phyloP scores from a whole-genome alignment of 495 filamentous ascomycete genomes.

The Articulospora tetracladia region DNA sequence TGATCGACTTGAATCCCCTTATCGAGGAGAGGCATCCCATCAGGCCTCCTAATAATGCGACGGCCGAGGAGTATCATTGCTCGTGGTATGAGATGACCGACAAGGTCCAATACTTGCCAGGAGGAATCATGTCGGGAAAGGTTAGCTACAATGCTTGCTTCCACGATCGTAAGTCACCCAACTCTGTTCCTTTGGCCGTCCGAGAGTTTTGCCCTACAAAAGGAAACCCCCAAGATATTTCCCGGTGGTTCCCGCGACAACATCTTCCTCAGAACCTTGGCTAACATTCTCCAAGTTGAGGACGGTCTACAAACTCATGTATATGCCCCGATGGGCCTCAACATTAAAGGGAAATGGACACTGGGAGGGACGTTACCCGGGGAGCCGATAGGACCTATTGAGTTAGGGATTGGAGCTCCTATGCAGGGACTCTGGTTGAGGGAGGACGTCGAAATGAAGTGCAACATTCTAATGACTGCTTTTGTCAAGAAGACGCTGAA shows the following conservation, averaged over 20 bases:
- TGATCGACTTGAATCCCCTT: slow-evolving; percentile 80
- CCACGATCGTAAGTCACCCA: too few species aligned
- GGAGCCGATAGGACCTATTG: slow-evolving; percentile 52
- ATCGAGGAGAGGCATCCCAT: slow-evolving; percentile 65
- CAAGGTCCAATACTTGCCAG: slow-evolving; percentile 69
- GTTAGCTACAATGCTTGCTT: slow-evolving; percentile 74
- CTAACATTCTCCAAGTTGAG: too few species aligned
- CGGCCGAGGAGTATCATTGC: slow-evolving; percentile 61
- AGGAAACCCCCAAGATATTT: too few species aligned
- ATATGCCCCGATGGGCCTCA: slow-evolving; percentile 63
- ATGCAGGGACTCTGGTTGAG: slow-evolving; percentile 64
- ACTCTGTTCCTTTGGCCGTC: too few species aligned
- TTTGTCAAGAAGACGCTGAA: slow-evolving; percentile 77
- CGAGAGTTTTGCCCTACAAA: too few species aligned
- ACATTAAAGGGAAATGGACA: slow-evolving; percentile 68
- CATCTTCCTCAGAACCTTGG: too few species aligned
- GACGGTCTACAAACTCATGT: slow-evolving; percentile 71
- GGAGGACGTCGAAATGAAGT: slow-evolving; percentile 74
- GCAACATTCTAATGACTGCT: slow-evolving; percentile 64
- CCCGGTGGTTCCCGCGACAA: too few species aligned
- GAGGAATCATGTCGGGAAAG: slow-evolving; percentile 56
- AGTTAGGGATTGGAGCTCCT: slow-evolving; percentile 59
- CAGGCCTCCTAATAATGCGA: slow-evolving; percentile 55
- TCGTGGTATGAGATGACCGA: slow-evolving; percentile 72
- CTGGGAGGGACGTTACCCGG: slow-evolving; percentile 59